These are phyloP conservation scores for Trichomonas vaginalis DNA, from an alignment of 208 protist species.

Conservation along the genomic window DNA sequence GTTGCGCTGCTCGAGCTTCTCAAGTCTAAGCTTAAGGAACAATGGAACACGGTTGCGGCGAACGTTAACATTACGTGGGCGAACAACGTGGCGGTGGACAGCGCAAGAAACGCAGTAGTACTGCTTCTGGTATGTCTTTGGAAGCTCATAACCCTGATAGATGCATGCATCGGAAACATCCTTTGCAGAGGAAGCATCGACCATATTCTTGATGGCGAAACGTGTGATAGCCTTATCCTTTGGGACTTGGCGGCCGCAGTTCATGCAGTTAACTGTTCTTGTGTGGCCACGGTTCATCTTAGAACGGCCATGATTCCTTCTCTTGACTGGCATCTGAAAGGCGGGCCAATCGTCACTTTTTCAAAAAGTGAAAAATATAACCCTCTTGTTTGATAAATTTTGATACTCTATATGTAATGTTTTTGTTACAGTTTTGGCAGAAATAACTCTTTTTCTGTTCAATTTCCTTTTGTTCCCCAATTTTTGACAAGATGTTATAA, in stretches of 20 bases:
- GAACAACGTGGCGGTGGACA: slow-evolving; percentile 32
- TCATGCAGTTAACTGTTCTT: slow-evolving; percentile 26
- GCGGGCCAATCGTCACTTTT: no score
- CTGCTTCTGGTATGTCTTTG: slow-evolving; percentile 37
- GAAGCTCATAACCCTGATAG: slow-evolving; percentile 32
- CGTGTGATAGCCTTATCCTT: slow-evolving; percentile 36
- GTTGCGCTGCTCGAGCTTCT: not conserved
- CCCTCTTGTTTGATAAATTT: no score
- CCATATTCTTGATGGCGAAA: slow-evolving; percentile 36
- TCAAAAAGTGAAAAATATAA: no score
- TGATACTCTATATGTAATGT: no score
- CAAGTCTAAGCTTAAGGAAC: slow-evolving; percentile 9
- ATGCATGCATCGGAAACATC: slow-evolving; percentile 28
- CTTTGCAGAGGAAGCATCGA: slow-evolving; percentile 25
- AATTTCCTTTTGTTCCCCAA: no score
- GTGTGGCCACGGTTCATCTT: slow-evolving; percentile 24
- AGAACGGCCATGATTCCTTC: slow-evolving; percentile 32
- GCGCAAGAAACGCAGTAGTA: slow-evolving; percentile 41
- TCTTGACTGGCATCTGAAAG: slow-evolving; percentile 30
- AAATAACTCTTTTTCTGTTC: no score
- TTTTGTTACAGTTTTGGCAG: no score
- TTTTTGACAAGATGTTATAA: no score
- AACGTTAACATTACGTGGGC: slow-evolving; percentile 23
- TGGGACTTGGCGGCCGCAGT: slow-evolving; percentile 28
- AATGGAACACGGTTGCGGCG: slow-evolving; percentile 26